Percentiles rank a stretch among this genome's conserved stretches.
Evolutionary conservation across 2,329 filamentous ascomycete species (phyloP).

Genomic region (Monascus ruber): DNA sequence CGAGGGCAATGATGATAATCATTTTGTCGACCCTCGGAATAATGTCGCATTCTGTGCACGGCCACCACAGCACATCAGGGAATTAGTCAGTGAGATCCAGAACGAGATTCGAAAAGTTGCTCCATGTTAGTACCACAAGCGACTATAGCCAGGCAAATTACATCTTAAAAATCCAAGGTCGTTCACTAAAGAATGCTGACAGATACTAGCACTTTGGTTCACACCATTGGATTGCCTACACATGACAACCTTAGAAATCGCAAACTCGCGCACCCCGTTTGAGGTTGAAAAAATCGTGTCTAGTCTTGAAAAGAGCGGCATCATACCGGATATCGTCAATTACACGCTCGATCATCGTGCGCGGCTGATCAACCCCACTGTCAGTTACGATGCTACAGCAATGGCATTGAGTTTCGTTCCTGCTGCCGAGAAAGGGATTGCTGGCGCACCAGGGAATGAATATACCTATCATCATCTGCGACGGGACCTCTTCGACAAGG

Average conservation of each 20-base stretch:
- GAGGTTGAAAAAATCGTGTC: conserved; percentile 56
- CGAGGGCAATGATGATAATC: conserved; percentile 43
- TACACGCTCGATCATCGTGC: conserved; percentile 57
- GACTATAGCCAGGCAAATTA: not conserved
- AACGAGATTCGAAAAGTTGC: conserved; percentile 50
- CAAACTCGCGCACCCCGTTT: conserved; percentile 61
- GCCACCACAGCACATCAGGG: conserved; percentile 60
- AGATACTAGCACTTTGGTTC: conserved; percentile 61
- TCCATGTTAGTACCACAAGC: conserved; percentile 48
- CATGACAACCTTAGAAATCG: conserved; percentile 72
- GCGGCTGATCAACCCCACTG: conserved; percentile 66
- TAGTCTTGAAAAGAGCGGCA: conserved; percentile 37
- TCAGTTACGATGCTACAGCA: conserved; percentile 77
- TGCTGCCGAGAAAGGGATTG: conserved; percentile 51
- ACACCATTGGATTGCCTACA: conserved; percentile 73
- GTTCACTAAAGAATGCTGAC: not conserved
- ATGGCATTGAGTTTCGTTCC: conserved; percentile 81
- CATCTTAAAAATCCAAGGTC: not conserved
- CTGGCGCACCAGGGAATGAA: conserved; percentile 38
- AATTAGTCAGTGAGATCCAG: conserved; percentile 60
- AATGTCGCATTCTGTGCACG: conserved; percentile 84
- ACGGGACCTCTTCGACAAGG: conserved; percentile 58
- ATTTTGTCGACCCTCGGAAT: conserved; percentile 63
- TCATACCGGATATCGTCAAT: conserved; percentile 50
- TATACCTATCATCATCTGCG: conserved; percentile 91